Base-by-base conservation (phyloP, 306 rosid species). In the Begonia fuchsioides region DNA sequence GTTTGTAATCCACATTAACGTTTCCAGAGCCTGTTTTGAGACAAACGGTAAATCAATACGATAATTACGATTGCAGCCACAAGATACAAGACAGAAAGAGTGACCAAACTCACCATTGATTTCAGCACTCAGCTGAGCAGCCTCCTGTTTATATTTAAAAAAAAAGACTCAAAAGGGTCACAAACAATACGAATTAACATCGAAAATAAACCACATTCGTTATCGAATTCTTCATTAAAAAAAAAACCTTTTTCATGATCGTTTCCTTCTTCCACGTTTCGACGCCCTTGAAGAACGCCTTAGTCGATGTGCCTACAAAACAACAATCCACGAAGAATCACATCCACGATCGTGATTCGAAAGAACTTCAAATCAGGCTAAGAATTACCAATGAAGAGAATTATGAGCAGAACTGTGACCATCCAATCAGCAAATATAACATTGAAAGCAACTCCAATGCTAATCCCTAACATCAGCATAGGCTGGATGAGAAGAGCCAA, bases 221-320 rank as follows among this genome's bases (percentile, higher is more conserved):
- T 9, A 11, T 13, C 13, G 20, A 1, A 18, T 0, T 17, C 26
- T 6, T 2, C 8, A 26, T 26, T 6, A 26, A 8, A 26, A 15
- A 52, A 72, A 26, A 15, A 52, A 72, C 97, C 93, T 61, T 76
- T 65, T 79, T 81, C 84, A 76, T 64, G 26, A 82, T 55, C 57
- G 94, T 85, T 85, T 90, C 98, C 67, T 75, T 81, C 60, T 90
- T 90, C 97, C 97, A 90, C 32, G 95, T 81, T 54, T 81, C 87
- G 44, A 84, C 74, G 1, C 95, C 97, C 73, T 81, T 90, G 5
- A 72, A 35, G 69, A 90, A 90, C 35, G 97, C 95, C 63, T 72
- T 90, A 3, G 95, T 81, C 20, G 97, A 84, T 3, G 97, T 84
- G 13, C 67, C 97, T 88, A 76, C 50, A 74, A 55, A 54, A 68